A percentile compares a stretch with the other conserved stretches of the same genome.
Evolutionary conservation across 2,329 filamentous ascomycete species (phyloP).

Genomic region (Pestalotiopsis sp.): DNA sequence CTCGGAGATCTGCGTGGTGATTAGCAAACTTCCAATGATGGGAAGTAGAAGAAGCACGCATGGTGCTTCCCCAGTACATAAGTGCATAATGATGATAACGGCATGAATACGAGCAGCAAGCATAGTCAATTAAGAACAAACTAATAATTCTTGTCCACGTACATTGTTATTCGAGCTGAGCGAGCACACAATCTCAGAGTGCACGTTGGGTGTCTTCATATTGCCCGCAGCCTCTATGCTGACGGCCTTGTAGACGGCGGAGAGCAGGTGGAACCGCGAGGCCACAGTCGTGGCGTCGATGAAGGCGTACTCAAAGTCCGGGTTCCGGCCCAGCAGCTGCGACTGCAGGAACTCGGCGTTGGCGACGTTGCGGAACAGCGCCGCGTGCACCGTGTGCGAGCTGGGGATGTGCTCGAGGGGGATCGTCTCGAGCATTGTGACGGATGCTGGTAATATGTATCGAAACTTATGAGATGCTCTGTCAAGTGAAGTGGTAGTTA

Average conservation of each 20-base stretch:
- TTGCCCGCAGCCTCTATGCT: constrained; percentile 60
- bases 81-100: not conserved
- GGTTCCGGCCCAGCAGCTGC: constrained; percentile 82
- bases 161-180: constrained; percentile 84
- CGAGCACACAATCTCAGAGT: constrained; percentile 83
- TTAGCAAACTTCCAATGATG: not conserved
- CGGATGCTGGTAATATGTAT: not conserved
- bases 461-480: no score
- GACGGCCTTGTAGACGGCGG: constrained; percentile 76
- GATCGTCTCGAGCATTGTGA: constrained; percentile 64
- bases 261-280: constrained; percentile 70
- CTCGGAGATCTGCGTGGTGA: constrained; percentile 71
- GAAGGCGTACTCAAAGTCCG: constrained; percentile 89
- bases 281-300: constrained; percentile 81
- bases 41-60: not conserved
- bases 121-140: not conserved
- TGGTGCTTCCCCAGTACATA: not conserved
- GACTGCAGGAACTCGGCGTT: constrained; percentile 79
- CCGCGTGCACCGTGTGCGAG: constrained; percentile 67
- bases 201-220: constrained; percentile 80
- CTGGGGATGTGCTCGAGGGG: constrained; percentile 73
- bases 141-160: not conserved
- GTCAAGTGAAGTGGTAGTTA: no score
- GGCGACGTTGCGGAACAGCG: constrained; percentile 71
- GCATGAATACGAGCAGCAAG: not conserved